Evolutionary conservation across 495 filamentous ascomycete genomes (phyloP), one percentile per base, ranked within the genome.

Genomic region (Trichocladium uniseriatum): DNA sequence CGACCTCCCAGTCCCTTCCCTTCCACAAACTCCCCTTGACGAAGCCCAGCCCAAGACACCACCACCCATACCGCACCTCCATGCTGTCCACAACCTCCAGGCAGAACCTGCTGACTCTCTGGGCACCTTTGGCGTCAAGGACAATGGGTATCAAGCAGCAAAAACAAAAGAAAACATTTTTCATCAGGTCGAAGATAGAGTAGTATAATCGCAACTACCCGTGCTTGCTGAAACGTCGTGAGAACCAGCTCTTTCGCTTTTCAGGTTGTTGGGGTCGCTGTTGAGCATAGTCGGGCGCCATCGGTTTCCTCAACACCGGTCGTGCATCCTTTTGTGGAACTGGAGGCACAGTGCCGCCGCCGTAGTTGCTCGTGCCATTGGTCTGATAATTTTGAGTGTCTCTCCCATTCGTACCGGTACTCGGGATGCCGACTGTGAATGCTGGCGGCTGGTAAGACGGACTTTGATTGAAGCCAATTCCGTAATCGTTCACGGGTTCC

Each of bases 181-280:
- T 9, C 15, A 14, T 16, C 3, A 42, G 7, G 15, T 27, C 18
- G 14, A 42, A 22, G 16, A 16, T 2, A 24, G 21, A 6, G 11
- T 14, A 31, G 38, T 13, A n/a, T n/a, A 22, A 32, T 29, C 27
- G 15, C 9, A 21, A 15, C 42, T 65, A 72, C 24, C 67, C 74
- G 6, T 70, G 61, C 65, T 82, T 90, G 75, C 82, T 91, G 63
- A 94, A 92, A 15, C 83, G 74, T 44, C 78, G 79, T 61, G 85
- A 80, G 48, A 96, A 82, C 89, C 89, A 95, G 59, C 87, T 87
- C 74, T 87, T 89, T 49, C 83, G 74, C 72, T 94, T 94, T 51
- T 89, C 81, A 22, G 53, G 70, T 45, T 62, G 54, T 39, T 69
- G 55, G 24, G 71, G 62, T 45, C 60, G 61, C 58, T 64, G 66